These are phyloP conservation scores for Striga hermonthica DNA, from an alignment of 305 asterid genomes.

Conservation along the genomic window DNA sequence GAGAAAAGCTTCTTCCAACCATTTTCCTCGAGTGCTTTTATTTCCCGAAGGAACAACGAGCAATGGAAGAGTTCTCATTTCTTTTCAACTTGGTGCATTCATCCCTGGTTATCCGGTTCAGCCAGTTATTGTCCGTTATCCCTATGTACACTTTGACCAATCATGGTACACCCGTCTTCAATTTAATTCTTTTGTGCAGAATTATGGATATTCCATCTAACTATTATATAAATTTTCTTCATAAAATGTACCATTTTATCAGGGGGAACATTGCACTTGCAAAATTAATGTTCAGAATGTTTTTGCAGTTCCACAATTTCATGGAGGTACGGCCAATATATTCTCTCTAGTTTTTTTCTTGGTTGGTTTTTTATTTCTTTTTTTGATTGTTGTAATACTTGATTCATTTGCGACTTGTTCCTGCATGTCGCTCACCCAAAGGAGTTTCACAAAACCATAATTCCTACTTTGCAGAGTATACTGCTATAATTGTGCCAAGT, in stretches of 20 bases:
- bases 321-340: slow-evolving; percentile 68
- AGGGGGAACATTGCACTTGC: slow-evolving; percentile 81
- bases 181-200: slow-evolving; percentile 1
- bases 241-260: slow-evolving; percentile 28
- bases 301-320: slow-evolving; percentile 93
- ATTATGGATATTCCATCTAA: slow-evolving; percentile 6
- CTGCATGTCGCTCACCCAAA: slow-evolving; percentile 10
- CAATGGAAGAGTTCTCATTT: slow-evolving; percentile 82
- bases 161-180: slow-evolving; percentile 64
- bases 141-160: slow-evolving; percentile 94
- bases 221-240: slow-evolving; percentile 26
- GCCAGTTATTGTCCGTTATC: slow-evolving; percentile 88
- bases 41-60: slow-evolving; percentile 99
- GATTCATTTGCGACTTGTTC: slow-evolving; percentile 7
- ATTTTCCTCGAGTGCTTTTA: slow-evolving; percentile 89
- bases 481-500: slow-evolving; percentile 12
- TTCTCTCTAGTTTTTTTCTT: neutral
- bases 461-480: neutral
- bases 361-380: neutral
- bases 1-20: slow-evolving; percentile 91
- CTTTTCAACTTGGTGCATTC: slow-evolving; percentile 97
- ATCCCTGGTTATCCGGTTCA: slow-evolving; percentile 94
- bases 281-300: slow-evolving; percentile 92
- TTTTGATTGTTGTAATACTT: neutral
- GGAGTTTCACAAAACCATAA: slow-evolving; percentile 1